Base-by-base conservation (phyloP, 805 yeast species). In the Hanseniaspora valbyensis region DNA sequence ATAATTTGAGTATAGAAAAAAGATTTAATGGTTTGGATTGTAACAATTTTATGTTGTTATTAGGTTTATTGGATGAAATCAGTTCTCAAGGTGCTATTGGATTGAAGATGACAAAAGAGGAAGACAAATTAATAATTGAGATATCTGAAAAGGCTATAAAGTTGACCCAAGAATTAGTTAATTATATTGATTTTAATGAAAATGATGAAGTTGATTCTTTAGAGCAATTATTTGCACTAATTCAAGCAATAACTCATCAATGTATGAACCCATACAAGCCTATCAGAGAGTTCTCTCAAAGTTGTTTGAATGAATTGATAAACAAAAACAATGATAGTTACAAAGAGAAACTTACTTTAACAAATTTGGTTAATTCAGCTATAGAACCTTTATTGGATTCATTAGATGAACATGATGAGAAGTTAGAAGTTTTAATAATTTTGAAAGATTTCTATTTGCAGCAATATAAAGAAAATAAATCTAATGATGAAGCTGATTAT, bases 221-320 rank as follows among this genome's bases (percentile, higher is more conserved):
- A 2, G 45, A 41, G 49, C 60, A 48, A 32, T 36, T 50, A 50
- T 62, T 68, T 55, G 82, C 95, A 1, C 69, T 85, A 54, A 70
- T 83, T 26, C 90, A 86, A 60, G 94, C 94, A 0, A 70, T 88
- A 49, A 87, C 92, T 0, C 90, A 83, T 59, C 96, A 89, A 62
- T 84, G 95, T 61, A 74, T 83, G 61, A 88, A 88, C 59, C 95
- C 95, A 18, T 85, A 95, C 61, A 70, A 85, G 25, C 88, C 84
- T 59, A 69, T 88, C 10, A 69, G 95, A 36, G 64, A 74, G 0
- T 76, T 73, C 62, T 89, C 95, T 1, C 44, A 40, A 33, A 13
- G 25, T 1, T 19, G 33, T 0, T 70, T 89, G 46, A 83, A 83
- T 53, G 66, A 69, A 4, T 66, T 79, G 34, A 50, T 70, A 12